Base-by-base conservation (phyloP, 2,329 filamentous ascomycete genomes). In the Alternaria conjuncta region DNA sequence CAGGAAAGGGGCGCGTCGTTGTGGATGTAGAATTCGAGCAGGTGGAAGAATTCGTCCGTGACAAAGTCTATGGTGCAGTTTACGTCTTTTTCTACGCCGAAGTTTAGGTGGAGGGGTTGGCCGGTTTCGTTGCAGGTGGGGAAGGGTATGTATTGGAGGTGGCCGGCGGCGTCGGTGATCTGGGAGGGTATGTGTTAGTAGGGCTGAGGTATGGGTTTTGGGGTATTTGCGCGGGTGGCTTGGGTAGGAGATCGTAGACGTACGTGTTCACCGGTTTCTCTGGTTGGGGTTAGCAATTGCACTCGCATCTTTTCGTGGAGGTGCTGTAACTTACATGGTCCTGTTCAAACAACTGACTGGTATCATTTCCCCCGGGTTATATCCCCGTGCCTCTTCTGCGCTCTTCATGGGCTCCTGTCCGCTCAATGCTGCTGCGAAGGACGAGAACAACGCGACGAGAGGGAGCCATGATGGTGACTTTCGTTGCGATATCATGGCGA, bases 21-120 rank as follows among this genome's bases (percentile, higher is more conserved):
- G 86, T 98, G 96, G 79, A 98, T 90, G 86, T 98, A 98, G 86
- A 97, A 98, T 83, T 98, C 92, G 83, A 95, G 90, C 55, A 95
- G 71, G 82, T 96, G 92, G 85, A 93, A 96, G 85, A 94, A 91
- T 44, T 91, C 87, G 78, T 95, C 92, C 73, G 87, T 86, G 73
- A 95, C 86, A 81, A 92, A 87, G 76, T 90, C 84, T 73, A 96
- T 89, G 59, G 92, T 96, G 84, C 92, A 96, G 83, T 95, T 95
- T 71, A 93, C 82, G 78, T 97, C 94, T 69, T 81, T 81, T 78
- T 95, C 92, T 70, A 92, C 82, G 78, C 94, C 94, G 83, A 97
- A 98, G 79, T 88, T 87, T 78, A 99, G 90, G 74, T 96, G 89
- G 73, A 99, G 89, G 0, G 94, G 90, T 54, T 88, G 86, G 46